phyloP scores from a whole-genome alignment of 2,329 filamentous ascomycete genomes.

The Penicillium glabrum region DNA sequence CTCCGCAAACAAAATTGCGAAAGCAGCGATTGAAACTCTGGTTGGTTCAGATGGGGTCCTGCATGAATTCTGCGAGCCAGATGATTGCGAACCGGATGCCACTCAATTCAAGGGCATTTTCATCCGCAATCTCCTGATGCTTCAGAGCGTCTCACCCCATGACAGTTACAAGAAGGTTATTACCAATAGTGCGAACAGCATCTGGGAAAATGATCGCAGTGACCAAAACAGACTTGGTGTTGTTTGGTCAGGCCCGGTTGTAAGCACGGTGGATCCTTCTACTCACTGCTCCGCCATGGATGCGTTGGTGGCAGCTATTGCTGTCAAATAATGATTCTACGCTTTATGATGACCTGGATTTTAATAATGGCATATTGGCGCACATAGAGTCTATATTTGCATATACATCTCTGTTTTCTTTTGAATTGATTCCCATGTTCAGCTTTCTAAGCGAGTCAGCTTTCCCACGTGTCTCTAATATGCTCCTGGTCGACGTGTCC shows the following conservation, averaged over 20 bases:
- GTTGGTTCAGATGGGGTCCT: conserved; percentile 51
- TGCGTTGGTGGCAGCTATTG: conserved; percentile 61
- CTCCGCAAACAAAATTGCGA: conserved; percentile 51
- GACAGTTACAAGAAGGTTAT: conserved; percentile 57
- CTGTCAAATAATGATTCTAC: conserved; percentile 1
- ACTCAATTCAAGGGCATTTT: conserved; percentile 74
- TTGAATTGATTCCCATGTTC: not conserved
- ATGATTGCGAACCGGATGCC: conserved; percentile 49
- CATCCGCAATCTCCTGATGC: conserved; percentile 60
- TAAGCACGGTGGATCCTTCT: conserved; percentile 52
- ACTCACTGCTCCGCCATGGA: conserved; percentile 68
- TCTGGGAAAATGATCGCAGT: conserved; percentile 62
- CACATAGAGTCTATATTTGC: not conserved
- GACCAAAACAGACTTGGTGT: conserved; percentile 56
- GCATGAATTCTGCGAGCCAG: conserved; percentile 55
- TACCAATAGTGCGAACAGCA: conserved; percentile 61
- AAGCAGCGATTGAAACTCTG: conserved; percentile 51
- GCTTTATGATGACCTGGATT: not conserved
- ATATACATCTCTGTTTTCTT: not conserved
- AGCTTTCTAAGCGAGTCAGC: not conserved
- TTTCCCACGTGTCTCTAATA: conserved; percentile 6
- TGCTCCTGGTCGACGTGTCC: conserved; percentile 1
- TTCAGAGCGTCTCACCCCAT: conserved; percentile 55
- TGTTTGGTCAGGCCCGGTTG: conserved; percentile 64
- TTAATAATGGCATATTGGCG: not conserved